Conservation (phyloP, 306 rosid genomes). For the Prunus davidiana region DNA sequence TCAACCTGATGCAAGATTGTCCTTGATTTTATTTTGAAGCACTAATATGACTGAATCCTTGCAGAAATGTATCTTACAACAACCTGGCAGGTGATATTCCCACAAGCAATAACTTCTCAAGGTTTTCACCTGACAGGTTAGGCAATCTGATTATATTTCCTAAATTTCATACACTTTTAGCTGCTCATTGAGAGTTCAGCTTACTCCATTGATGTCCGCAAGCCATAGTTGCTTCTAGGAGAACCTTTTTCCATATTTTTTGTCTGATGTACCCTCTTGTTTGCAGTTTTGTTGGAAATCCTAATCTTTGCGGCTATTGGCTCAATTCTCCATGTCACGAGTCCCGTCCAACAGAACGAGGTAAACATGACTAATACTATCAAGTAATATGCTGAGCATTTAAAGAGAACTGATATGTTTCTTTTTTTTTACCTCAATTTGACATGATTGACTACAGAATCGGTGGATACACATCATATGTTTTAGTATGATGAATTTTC, state of each 20-base stretch:
- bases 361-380: conserved; percentile 26
- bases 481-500: background rate
- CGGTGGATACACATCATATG: background rate
- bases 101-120: conserved; percentile 77
- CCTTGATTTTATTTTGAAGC: background rate
- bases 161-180: background rate
- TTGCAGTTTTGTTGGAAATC: conserved; percentile 85
- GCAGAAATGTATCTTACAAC: conserved; percentile 89
- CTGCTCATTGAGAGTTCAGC: background rate
- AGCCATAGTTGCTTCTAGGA: background rate
- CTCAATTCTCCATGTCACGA: conserved; percentile 58
- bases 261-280: conserved; percentile 16
- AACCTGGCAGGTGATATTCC: conserved; percentile 82
- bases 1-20: background rate
- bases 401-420: background rate
- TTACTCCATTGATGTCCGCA: background rate
- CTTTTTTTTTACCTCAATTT: background rate
- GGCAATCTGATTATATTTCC: conserved; percentile 1
- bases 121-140: conserved; percentile 84
- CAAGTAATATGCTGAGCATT: background rate
- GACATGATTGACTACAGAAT: background rate
- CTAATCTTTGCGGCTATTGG: conserved; percentile 86
- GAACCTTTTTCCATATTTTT: background rate
- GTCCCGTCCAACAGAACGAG: conserved; percentile 62
- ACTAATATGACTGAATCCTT: conserved; percentile 18